Base-by-base conservation (phyloP, 495 filamentous ascomycete genomes). In the Daldinia caldariorum region DNA sequence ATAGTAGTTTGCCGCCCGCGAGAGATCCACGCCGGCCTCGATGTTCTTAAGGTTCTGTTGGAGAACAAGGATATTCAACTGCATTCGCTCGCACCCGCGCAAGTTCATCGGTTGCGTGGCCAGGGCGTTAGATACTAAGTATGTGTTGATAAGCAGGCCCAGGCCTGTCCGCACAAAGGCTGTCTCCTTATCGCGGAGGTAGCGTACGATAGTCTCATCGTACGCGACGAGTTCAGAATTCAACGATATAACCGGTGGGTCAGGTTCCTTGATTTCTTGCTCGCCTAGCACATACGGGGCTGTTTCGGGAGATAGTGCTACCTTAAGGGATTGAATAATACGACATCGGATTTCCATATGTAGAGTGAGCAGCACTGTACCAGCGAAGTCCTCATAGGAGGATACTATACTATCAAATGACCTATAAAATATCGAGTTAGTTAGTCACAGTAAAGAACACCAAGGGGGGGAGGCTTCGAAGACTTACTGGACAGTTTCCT, bases 31-130 rank as follows among this genome's bases (percentile, higher is more conserved):
- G 3, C 88, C 83, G n/a, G 87, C 81, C 76, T 92, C 93, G 64
- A 99, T 90, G 59, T 95, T 95, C 79, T 94, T 96, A 58, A 99
- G 85, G 69, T 97, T 97, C 71, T 98, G 96, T 75, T 97, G 94
- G 32, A 99, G 81, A 51, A 99, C 95, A 8, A 97, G 83, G 50
- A 98, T 92, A 74, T 98, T 96, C 32, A 97, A 86, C 72, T 92
- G 90, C 83, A 98, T 91, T 6, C 93, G 86, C 20, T 88, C 85
- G 67, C 89, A 92, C 14, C 96, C 95, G 61, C 89, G 84, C 37
- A 80, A 79, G 67, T 96, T 94, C 85, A 96, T 89, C 2, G 85
- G 85, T 37, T 86, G 85, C 51, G 94, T 90, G 63, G 83, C 82
- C 10, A 78, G 79, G 9, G 87, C 87, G 70, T 89, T 87, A n/a